phyloP scores from a whole-genome alignment of 176 grass and related monocot species.

The Oropetium thomaeum region DNA sequence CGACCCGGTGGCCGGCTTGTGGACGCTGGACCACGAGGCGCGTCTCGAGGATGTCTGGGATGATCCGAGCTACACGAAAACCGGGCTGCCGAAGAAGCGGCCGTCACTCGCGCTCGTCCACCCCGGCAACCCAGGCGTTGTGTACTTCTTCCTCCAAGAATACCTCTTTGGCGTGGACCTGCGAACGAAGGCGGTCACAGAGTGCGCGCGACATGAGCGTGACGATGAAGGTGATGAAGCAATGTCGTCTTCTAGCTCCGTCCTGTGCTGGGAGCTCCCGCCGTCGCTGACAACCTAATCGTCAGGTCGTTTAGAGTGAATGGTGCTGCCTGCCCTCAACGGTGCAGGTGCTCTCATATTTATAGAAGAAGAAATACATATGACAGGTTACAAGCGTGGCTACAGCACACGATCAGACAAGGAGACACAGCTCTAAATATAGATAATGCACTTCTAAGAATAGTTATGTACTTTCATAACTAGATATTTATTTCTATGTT shows the following conservation, averaged over 20 bases:
- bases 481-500: too few relatives aligned
- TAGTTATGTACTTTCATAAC: too few relatives aligned
- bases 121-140: background rate
- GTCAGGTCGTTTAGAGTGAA: background rate
- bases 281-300: background rate
- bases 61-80: background rate
- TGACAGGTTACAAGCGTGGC: too few relatives aligned
- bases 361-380: too few relatives aligned
- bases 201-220: background rate
- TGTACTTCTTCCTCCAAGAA: background rate
- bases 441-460: too few relatives aligned
- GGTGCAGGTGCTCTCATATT: too few relatives aligned
- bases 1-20: background rate
- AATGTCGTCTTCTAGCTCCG: background rate
- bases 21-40: background rate
- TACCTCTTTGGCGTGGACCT: background rate
- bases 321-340: too few relatives aligned
- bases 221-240: background rate
- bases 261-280: background rate
- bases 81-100: background rate
- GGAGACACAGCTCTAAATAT: too few relatives aligned
- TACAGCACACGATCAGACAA: too few relatives aligned
- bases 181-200: background rate
- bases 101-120: slow-evolving; percentile 14
- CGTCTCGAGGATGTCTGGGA: slow-evolving; percentile 1